Conservation (phyloP, 2,329 filamentous ascomycete species). For the Blastomyces percursus region DNA sequence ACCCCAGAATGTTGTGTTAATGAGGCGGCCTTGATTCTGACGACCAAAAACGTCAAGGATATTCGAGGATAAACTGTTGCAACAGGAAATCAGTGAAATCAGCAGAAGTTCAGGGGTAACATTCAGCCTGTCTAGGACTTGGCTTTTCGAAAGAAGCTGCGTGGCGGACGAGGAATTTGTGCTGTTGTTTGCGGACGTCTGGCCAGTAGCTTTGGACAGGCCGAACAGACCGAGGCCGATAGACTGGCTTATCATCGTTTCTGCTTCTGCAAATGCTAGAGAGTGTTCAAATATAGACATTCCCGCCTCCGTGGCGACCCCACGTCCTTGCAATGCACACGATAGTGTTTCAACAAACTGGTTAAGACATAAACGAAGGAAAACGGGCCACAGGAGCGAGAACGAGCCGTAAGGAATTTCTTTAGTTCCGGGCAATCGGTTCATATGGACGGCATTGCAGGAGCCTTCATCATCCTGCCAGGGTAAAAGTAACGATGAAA, state of each 20-base stretch:
- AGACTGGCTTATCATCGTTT: conserved; percentile 72
- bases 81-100: conserved; percentile 74
- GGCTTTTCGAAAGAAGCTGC: conserved; percentile 29
- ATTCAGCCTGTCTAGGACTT: conserved; percentile 71
- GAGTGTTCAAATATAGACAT: conserved; percentile 98
- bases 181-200: conserved; percentile 33
- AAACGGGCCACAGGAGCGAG: conserved; percentile 48
- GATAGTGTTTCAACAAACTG: conserved; percentile 83
- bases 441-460: conserved; percentile 66
- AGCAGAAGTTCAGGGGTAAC: conserved; percentile 81
- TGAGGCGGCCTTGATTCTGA: conserved; percentile 66
- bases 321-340: conserved; percentile 75
- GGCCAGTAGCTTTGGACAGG: conserved; percentile 35
- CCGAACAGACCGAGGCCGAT: conserved; percentile 60
- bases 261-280: conserved; percentile 88
- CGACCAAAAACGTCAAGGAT: conserved; percentile 67
- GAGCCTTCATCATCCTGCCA: conserved; percentile 64
- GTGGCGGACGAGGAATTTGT: conserved; percentile 24
- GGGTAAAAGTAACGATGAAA: conserved; percentile 62
- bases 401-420: conserved; percentile 64
- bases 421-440: conserved; percentile 41
- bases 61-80: conserved; percentile 81
- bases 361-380: conserved; percentile 49
- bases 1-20: conserved; percentile 84
- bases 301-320: conserved; percentile 72